Evolutionary conservation across 177 flowering plant species (phyloP), one percentile per base, ranked within the genome.

Genomic region (Telopea speciosissima): DNA sequence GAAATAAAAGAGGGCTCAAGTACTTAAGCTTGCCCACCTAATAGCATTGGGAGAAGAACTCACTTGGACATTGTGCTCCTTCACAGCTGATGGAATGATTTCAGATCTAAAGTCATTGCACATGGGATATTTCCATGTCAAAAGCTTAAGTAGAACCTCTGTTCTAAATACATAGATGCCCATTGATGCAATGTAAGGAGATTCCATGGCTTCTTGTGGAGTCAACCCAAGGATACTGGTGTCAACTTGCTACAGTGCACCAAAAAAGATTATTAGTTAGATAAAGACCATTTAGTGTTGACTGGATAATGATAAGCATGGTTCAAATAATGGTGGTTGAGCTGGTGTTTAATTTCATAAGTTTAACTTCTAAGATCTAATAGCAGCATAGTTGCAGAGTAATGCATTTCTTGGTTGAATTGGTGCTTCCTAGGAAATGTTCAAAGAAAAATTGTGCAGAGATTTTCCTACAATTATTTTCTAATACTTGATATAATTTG

Each of bases 41-140:
- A 49, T 12, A 49, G 54, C 14, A 16, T 49, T 49, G 17, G 17
- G 49, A 16, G 17, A 49, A 49, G 19, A 16, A 49, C 80, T 79
- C 63, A 87, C 98, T 79, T 94, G 98, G 62, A 94, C 95, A 80
- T 88, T 88, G 72, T 89, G 82, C 10, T 90, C 89, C 69, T 49
- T 71, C 62, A 87, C 90, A 72, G 97, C 95, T 16, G 84, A 71
- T 17, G 98, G 98, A 68, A 94, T 92, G 65, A 94, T 85, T 73
- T 94, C 98, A 62, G 98, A 94, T 24, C 97, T 97, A 74, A 94
- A 92, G 78, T 94, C 98, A 78, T 94, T 94, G 81, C 83, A 75
- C 17, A 87, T 79, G 24, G 97, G 95, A 72, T 88, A 87, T 21
- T 71, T 83, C 76, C 72, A 77, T 69, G 70, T 86, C 24, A 93